These are phyloP conservation scores for Penicillium rolfsii DNA, from an alignment of 2,329 filamentous ascomycete genomes.

Conservation along the genomic window DNA sequence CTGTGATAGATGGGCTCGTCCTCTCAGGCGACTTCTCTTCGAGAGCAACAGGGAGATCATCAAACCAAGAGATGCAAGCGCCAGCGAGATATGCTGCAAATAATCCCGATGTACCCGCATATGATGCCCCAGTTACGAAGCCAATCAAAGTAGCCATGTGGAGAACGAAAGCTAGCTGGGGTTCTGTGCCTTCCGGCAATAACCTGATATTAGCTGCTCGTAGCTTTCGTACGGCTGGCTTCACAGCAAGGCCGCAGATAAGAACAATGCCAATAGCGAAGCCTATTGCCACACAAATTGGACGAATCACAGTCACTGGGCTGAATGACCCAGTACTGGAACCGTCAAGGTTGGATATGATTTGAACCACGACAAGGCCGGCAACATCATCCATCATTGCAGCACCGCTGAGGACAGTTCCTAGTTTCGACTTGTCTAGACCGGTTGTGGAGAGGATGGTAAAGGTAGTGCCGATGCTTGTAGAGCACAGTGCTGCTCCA, in stretches of 20 bases:
- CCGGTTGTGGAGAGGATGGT: constrained; percentile 65
- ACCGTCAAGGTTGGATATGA: constrained; percentile 68
- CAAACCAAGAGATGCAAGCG: constrained; percentile 55
- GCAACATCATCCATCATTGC: constrained; percentile 31
- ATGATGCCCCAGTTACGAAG: constrained; percentile 54
- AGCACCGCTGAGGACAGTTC: constrained; percentile 59
- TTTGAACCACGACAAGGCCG: constrained; percentile 74
- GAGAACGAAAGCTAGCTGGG: constrained; percentile 41
- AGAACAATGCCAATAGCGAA: constrained; percentile 36
- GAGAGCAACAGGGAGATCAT: constrained; percentile 29
- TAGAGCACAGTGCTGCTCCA: constrained; percentile 73
- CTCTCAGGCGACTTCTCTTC: background rate
- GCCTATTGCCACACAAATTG: constrained; percentile 54
- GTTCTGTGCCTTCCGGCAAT: constrained; percentile 13
- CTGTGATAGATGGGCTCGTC: background rate
- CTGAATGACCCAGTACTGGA: constrained; percentile 34
- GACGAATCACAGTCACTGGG: constrained; percentile 52
- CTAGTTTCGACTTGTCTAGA: constrained; percentile 59
- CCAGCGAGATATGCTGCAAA: constrained; percentile 64
- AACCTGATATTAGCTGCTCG: constrained; percentile 9
- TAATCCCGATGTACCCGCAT: constrained; percentile 59
- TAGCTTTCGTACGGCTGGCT: constrained; percentile 16
- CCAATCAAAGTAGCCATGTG: constrained; percentile 53
- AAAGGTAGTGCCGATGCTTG: constrained; percentile 73
- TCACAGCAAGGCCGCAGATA: constrained; percentile 29